Conservation (phyloP, 2,329 filamentous ascomycete genomes). For the Aspergillus neotritici region DNA sequence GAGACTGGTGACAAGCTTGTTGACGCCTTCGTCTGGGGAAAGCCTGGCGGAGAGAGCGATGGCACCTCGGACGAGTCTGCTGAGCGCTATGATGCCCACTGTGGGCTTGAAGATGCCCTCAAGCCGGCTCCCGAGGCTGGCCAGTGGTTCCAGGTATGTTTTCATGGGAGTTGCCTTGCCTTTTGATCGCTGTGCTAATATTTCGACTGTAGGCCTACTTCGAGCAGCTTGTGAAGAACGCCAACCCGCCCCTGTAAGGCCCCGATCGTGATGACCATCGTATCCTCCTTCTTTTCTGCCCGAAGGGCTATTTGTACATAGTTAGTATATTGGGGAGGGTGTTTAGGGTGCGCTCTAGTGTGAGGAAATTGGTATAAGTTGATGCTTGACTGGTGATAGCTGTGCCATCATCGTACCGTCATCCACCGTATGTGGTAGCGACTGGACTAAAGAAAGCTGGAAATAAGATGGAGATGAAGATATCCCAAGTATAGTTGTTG, state of each 20-base stretch:
- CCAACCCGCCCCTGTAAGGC: conserved; percentile 22
- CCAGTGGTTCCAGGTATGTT: conserved; percentile 56
- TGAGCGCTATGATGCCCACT: conserved; percentile 51
- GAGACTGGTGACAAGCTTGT: conserved; percentile 54
- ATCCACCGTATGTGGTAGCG: too few species aligned
- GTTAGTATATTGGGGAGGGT: conserved; percentile 1
- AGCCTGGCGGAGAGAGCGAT: conserved; percentile 57
- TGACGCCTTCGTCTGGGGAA: conserved; percentile 66
- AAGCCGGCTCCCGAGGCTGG: conserved; percentile 65
- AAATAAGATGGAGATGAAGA: not conserved
- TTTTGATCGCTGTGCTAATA: not conserved
- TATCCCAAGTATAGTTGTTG: not conserved
- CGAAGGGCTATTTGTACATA: conserved; percentile 4
- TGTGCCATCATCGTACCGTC: too few species aligned
- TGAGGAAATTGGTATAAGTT: too few species aligned
- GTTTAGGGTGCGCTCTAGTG: not conserved
- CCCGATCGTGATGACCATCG: conserved; percentile 3
- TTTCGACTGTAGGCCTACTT: conserved; percentile 20
- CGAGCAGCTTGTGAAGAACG: conserved; percentile 24
- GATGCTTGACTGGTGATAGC: not conserved
- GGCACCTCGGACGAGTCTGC: conserved; percentile 48
- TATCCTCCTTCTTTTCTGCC: not conserved
- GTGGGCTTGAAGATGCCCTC: conserved; percentile 50
- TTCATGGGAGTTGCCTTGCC: conserved; percentile 24
- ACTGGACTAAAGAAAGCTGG: too few species aligned